Conservation (phyloP, 148 eudicot species). For the Arctostaphylos glauca region DNA sequence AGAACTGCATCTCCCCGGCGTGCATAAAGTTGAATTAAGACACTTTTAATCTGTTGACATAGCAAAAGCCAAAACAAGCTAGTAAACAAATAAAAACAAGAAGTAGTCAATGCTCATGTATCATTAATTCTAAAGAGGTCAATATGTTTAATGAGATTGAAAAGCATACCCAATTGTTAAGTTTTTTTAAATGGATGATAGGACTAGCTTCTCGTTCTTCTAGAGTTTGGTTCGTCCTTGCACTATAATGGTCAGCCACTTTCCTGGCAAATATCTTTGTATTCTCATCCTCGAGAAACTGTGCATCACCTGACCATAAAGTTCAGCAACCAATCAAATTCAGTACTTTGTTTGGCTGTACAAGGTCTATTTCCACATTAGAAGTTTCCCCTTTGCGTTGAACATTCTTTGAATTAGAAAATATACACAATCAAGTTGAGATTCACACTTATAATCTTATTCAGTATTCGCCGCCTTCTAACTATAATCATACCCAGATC, state of each 20-base stretch:
- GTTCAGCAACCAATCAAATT: neutral
- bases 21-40: constrained; percentile 89
- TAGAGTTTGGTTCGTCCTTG: constrained; percentile 87
- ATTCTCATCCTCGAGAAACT: constrained; percentile 63
- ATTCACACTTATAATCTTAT: neutral
- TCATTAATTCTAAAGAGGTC: neutral
- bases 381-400: neutral
- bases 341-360: neutral
- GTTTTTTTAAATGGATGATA: constrained; percentile 96
- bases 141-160: neutral
- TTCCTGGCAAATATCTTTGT: constrained; percentile 62
- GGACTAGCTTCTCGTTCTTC: constrained; percentile 97
- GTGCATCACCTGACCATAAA: constrained; percentile 47
- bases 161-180: constrained; percentile 84
- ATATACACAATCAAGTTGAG: neutral
- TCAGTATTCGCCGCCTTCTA: neutral
- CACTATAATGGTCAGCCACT: constrained; percentile 99
- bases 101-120: neutral
- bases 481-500: neutral
- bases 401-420: neutral
- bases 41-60: constrained; percentile 81
- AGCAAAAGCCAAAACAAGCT: neutral
- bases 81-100: too few species aligned
- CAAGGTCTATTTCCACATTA: neutral
- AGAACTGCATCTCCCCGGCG: constrained; percentile 76